Evolutionary conservation across 768 basidiomycete species (phyloP).

Genomic region (Termitomyces sp.): DNA sequence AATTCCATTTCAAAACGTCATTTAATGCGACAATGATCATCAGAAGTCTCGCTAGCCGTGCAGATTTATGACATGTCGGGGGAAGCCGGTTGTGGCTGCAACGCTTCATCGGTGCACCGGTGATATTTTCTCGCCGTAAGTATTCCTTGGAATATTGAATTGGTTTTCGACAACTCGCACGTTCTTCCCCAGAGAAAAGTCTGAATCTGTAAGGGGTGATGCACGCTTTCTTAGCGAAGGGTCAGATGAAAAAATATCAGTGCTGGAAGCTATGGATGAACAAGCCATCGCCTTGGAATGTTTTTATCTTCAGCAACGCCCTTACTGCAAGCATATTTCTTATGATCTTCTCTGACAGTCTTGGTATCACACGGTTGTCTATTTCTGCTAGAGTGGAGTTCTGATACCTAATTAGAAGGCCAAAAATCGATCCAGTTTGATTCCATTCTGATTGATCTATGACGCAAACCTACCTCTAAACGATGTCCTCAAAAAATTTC

Average conservation of each 20-base stretch:
- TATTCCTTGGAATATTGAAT: neutral
- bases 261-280: neutral
- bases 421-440: neutral
- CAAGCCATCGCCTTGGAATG: neutral
- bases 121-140: too few relatives aligned
- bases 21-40: neutral
- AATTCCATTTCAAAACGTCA: neutral
- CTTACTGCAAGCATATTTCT: neutral
- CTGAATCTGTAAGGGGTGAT: neutral
- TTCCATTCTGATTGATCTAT: neutral
- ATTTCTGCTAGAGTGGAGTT: slow-evolving; percentile 15
- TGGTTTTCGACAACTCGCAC: neutral
- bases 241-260: neutral
- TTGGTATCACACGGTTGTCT: neutral
- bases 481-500: neutral
- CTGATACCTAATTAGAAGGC: slow-evolving; percentile 21
- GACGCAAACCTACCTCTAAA: neutral
- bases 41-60: neutral
- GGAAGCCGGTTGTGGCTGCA: neutral
- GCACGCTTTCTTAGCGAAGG: neutral
- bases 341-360: neutral
- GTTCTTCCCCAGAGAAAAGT: neutral
- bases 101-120: neutral
- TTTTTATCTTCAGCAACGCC: neutral
- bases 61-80: neutral